These are phyloP conservation scores for Lodderomyces orthopsilosis DNA, from an alignment of 1,139 yeast species.

Conservation along the genomic window DNA sequence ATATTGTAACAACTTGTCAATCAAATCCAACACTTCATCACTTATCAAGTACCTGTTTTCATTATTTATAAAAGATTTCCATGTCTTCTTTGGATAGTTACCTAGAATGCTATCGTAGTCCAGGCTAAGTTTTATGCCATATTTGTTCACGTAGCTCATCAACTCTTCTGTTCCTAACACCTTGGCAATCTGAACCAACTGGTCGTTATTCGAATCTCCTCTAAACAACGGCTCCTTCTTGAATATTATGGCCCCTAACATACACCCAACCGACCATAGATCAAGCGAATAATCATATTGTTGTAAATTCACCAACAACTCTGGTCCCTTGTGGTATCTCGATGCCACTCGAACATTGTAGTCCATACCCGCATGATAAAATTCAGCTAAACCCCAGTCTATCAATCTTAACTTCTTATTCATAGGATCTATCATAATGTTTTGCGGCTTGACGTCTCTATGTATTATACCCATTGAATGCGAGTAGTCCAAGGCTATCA, in stretches of 20 bases:
- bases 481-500: conserved; percentile 70
- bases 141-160: conserved; percentile 57
- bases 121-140: conserved; percentile 55
- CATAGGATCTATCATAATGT: conserved; percentile 76
- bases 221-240: conserved; percentile 77
- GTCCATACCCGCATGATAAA: conserved; percentile 74
- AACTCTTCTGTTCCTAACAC: conserved; percentile 73
- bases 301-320: conserved; percentile 66
- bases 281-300: conserved; percentile 78
- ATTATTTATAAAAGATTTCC: conserved; percentile 57
- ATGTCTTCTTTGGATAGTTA: conserved; percentile 63
- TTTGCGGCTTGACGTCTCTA: conserved; percentile 82
- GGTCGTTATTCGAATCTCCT: conserved; percentile 78
- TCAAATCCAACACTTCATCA: conserved; percentile 63
- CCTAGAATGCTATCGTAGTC: conserved; percentile 71
- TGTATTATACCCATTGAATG: conserved; percentile 86
- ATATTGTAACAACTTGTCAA: conserved; percentile 63
- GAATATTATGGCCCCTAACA: conserved; percentile 73
- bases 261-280: conserved; percentile 81
- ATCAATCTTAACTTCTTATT: conserved; percentile 62
- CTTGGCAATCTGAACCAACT: conserved; percentile 73
- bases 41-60: conserved; percentile 53
- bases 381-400: conserved; percentile 86
- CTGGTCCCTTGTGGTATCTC: conserved; percentile 80
- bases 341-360: conserved; percentile 81